Base-by-base conservation (phyloP, 352 stramenopile genomes). In the Phytophthora quininea region DNA sequence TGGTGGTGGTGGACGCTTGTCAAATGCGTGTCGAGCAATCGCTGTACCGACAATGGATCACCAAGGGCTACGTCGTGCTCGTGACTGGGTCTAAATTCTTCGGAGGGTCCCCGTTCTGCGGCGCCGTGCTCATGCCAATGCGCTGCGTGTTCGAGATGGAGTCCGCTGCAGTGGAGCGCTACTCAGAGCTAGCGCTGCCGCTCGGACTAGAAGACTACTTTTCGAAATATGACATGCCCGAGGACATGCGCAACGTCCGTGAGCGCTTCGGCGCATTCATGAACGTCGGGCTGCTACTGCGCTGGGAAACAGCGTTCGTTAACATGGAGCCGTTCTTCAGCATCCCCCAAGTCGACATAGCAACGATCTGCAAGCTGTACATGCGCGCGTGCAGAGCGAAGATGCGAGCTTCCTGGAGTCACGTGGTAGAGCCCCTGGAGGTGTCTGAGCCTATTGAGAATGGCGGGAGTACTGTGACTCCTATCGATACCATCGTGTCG, bases 51-150 rank as follows among this genome's bases (percentile, higher is more conserved):
- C 75, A 89, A 66, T 96, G 93, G 64, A 59, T 66, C 2, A 49
- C 62, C 19, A 84, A 81, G 19, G 85, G 86, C 3, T 96, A 88
- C 49, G 57, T 96, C 3, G 87, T 86, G 33, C 74, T 97, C 12
- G 76, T 92, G 24, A 97, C 90, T 3, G 89, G 88, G 31, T 96
- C 88, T 48, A 97, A 97, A 71, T 97, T 96, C 66, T 97, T 93
- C 53, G 88, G 78, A 14, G 90, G 88, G 6, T 88, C 86, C 0
- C 90, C 90, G 3, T 97, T 97, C 64, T 95, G 88, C 49, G 90
- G 90, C 55, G 86, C 84, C 3, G 83, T 96, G 49, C 59, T 96
- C n/a, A 68, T 96, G 62, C 88, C 90, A 0, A 88, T 88, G 62
- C 82, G 76, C 19, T 90, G 80, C 38, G 78, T 95, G 24, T 82